Evolutionary conservation across 1,284 basidiomycete genomes (phyloP).

Genomic region (Ceratobasidium sp.): DNA sequence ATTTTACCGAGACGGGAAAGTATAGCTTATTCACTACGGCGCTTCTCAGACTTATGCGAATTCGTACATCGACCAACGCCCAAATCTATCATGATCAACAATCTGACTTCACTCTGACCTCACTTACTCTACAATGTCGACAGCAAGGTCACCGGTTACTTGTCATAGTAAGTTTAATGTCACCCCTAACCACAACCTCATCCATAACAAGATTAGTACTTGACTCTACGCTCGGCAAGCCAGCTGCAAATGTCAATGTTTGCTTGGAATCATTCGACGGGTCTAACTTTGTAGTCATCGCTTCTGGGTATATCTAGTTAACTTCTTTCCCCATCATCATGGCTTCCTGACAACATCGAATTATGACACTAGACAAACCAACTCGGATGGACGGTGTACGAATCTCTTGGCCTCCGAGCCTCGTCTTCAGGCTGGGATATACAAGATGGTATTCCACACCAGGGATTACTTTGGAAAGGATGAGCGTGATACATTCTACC

Average conservation of each 20-base stretch:
- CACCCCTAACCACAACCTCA: not conserved
- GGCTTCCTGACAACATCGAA: constrained; percentile 10
- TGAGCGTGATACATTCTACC: constrained; percentile 78
- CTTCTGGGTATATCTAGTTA: constrained; percentile 60
- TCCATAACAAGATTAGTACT: constrained; percentile 58
- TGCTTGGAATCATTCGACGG: constrained; percentile 52
- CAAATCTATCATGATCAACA: too few species aligned
- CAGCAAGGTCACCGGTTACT: constrained; percentile 72
- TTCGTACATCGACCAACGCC: too few species aligned
- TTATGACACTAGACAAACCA: constrained; percentile 63
- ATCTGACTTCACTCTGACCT: not conserved
- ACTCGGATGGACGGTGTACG: constrained; percentile 81
- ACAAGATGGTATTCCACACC: constrained; percentile 86
- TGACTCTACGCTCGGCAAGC: constrained; percentile 82
- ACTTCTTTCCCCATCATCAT: constrained; percentile 6
- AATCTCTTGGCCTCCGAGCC: constrained; percentile 63
- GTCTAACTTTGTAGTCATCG: constrained; percentile 60
- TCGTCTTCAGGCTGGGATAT: constrained; percentile 63
- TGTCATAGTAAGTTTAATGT: constrained; percentile 72
- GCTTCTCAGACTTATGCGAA: too few species aligned
- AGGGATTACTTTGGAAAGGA: constrained; percentile 78
- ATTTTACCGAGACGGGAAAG: too few species aligned
- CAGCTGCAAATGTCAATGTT: constrained; percentile 72
- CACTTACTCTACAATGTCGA: not conserved
- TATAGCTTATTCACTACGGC: too few species aligned